A percentile compares a stretch with the other conserved stretches of the same genome.
Evolutionary conservation across 1,139 yeast genomes (phyloP).

Genomic region (Geotrichum restrictum): DNA sequence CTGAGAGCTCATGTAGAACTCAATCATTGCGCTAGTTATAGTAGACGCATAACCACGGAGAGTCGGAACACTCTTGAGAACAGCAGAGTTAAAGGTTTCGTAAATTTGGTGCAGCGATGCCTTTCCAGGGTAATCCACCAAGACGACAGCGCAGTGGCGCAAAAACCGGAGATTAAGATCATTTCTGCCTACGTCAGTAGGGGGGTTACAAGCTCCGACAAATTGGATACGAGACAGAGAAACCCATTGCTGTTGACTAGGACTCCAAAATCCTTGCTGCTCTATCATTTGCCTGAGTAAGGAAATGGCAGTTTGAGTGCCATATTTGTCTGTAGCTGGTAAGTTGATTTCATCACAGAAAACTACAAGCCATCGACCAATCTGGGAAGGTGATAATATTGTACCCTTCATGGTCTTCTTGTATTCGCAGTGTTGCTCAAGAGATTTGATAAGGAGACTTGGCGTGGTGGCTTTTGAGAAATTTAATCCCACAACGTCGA

Average conservation of each 20-base stretch:
- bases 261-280: slow-evolving; percentile 73
- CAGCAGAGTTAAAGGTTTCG: slow-evolving; percentile 52
- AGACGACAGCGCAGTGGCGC: slow-evolving; percentile 61
- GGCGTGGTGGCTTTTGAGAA: slow-evolving; percentile 83
- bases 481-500: slow-evolving; percentile 66
- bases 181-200: slow-evolving; percentile 74
- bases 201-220: slow-evolving; percentile 94
- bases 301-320: slow-evolving; percentile 71
- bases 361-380: slow-evolving; percentile 72
- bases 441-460: slow-evolving; percentile 53
- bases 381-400: slow-evolving; percentile 54
- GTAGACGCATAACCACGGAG: slow-evolving; percentile 52
- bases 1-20: slow-evolving; percentile 52
- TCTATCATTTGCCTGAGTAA: slow-evolving; percentile 74
- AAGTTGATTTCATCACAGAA: slow-evolving; percentile 92
- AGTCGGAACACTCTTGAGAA: slow-evolving; percentile 61
- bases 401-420: slow-evolving; percentile 51
- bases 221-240: slow-evolving; percentile 62
- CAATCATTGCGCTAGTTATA: slow-evolving; percentile 64
- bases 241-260: slow-evolving; percentile 62
- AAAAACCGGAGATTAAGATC: slow-evolving; percentile 59
- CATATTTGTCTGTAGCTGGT: slow-evolving; percentile 70
- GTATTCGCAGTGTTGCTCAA: slow-evolving; percentile 73
- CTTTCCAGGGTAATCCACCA: slow-evolving; percentile 79
- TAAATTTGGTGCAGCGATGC: slow-evolving; percentile 67